Evolutionary conservation across 257 asterid species (phyloP), one percentile per base, ranked within the genome.

Genomic region (Lavandula angustifolia): DNA sequence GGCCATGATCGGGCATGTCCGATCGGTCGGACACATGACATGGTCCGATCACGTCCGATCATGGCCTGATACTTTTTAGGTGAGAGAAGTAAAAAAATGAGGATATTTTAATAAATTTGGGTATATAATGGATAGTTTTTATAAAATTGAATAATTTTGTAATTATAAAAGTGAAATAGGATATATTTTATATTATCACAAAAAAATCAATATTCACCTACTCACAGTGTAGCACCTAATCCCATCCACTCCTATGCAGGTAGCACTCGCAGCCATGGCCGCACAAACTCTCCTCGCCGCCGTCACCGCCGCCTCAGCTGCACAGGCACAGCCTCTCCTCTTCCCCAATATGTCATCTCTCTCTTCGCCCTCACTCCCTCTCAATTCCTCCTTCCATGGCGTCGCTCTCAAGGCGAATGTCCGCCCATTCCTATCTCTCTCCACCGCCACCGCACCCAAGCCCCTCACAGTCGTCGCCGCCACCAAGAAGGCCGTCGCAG

Each of bases 401-500:
- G 67, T 75, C 67, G 76, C 96, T 42, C 82, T 92, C 8, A 92
- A 87, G 72, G 46, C 82, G 40, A 78, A 77, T 67, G 42, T 59
- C 64, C 78, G 73, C 75, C 83, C 85, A 11, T 81, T 71, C 35
- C 48, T 77, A 14, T 69, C 89, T 47, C 64, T 80, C 68, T 71
- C 89, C 29, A 48, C 79, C 31, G 70, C 76, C 67, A 33, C 84
- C 18, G 75, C 90, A 3, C 84, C 85, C 9, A 85, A 78, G 81
- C 88, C 88, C 5, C 73, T 85, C 43, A 67, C 85, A 38, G 84
- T 85, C 68, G 84, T 78, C 70, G 80, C 97, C 56, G 84, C 96
- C 74, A n/a, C 92, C 78, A 92, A 84, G 73, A 92, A 89, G 55
- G 96, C 87, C 16, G 98, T 92, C 34, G 85, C 97, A 35, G 94